Base-by-base conservation (phyloP, 345 rosid species). In the Aquilaria sinensis region DNA sequence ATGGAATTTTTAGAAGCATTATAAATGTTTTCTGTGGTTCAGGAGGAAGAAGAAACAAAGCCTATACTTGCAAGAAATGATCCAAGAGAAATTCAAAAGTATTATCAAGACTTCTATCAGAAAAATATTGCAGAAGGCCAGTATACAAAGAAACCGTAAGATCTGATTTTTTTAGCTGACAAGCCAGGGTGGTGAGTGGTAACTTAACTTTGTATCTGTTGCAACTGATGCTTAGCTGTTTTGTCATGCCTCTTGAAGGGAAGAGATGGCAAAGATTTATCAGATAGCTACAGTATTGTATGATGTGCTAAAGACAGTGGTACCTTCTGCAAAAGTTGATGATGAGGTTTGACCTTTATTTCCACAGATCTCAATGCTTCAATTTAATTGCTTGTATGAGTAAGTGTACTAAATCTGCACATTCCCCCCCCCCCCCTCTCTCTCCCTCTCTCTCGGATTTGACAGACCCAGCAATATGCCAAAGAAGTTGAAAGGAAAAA, bases 271-370 rank as follows among this genome's bases (percentile, higher is more conserved):
- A 48, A 91, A 82, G 79, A 76, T 82, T 58, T 82, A 82, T 74
- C 93, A 89, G 78, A 77, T 79, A 67, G 99, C 97, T 13, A 49
- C 96, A 0, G 96, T 94, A n/a, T 83, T 94, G 65, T 89, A 81
- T 74, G 97, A 91, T 74, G 96, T 83, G 74, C 59, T 91, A 73
- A 79, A 3, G 64, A 74, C 88, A 3, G 91, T 94, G 55, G 89
- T 88, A 46, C 88, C 74, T 67, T 0, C 56, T 45, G 0, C 32
- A 50, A 88, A 79, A 71, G 32, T 90, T 52, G 91, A 90, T 8
- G 78, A 63, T 34, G 54, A 85, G 97, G 99, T 94, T 34, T 46
- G 73, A 62, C 50, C 47, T 63, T 16, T 57, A 13, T 60, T 33
- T 57, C 68, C 54, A 31, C 41, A 12, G 65, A 53, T 52, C 57